phyloP scores from a whole-genome alignment of 73 alveolate genomes.

The Paramecium sonneborni region DNA sequence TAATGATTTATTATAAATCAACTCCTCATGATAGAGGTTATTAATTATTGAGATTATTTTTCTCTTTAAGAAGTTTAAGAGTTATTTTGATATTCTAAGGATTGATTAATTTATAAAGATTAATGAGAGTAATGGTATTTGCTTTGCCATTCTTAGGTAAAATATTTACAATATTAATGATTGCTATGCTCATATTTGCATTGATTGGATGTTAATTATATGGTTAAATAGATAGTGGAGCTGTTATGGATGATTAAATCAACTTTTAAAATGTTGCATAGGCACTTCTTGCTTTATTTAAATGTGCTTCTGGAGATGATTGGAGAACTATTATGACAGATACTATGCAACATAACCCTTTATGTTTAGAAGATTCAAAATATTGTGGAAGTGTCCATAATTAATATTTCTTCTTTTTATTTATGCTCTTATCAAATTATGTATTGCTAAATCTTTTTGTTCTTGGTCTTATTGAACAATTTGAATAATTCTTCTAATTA shows the following conservation, averaged over 20 bases:
- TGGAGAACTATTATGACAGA: slow-evolving; percentile 34
- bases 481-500: slow-evolving; percentile 29
- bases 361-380: neutral
- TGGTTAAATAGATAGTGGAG: slow-evolving; percentile 41
- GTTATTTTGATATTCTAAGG: slow-evolving; percentile 15
- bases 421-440: slow-evolving; percentile 26
- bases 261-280: slow-evolving; percentile 1
- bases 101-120: slow-evolving; percentile 3
- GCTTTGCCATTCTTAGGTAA: slow-evolving; percentile 35
- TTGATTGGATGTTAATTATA: slow-evolving; percentile 12
- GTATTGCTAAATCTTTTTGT: slow-evolving; percentile 29
- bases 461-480: slow-evolving; percentile 36
- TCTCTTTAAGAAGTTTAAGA: slow-evolving; percentile 37
- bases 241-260: slow-evolving; percentile 15
- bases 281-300: neutral
- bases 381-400: slow-evolving; percentile 25
- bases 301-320: slow-evolving; percentile 46
- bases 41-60: neutral
- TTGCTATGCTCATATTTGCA: neutral
- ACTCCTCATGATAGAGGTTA: neutral
- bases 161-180: neutral
- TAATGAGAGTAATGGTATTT: slow-evolving; percentile 49
- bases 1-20: neutral
- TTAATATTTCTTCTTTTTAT: neutral
- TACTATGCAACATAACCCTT: slow-evolving; percentile 40